Evolutionary conservation across 2,329 filamentous ascomycete genomes (phyloP).

Genomic region (Sclerotinia trifoliorum): DNA sequence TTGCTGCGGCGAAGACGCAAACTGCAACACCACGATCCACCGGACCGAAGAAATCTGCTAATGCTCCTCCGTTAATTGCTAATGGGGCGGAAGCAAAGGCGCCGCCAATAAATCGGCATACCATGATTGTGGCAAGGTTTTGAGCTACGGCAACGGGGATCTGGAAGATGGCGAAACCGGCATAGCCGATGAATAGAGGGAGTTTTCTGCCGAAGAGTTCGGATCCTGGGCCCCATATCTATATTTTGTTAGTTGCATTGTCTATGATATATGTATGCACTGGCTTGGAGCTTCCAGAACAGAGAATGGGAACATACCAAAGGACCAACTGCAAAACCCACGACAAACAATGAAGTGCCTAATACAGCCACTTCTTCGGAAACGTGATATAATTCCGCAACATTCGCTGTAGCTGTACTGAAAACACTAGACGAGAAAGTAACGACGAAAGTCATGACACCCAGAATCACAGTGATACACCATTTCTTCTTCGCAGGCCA

Average conservation of each 20-base stretch:
- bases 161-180: slow-evolving; percentile 52
- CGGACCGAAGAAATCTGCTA: slow-evolving; percentile 63
- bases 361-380: slow-evolving; percentile 54
- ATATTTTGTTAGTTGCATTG: not conserved
- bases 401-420: slow-evolving; percentile 31
- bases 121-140: slow-evolving; percentile 53
- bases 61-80: slow-evolving; percentile 53
- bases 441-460: slow-evolving; percentile 40
- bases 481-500: slow-evolving; percentile 35
- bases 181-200: slow-evolving; percentile 50
- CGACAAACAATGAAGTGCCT: slow-evolving; percentile 64
- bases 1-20: slow-evolving; percentile 56
- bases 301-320: slow-evolving; percentile 45
- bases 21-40: slow-evolving; percentile 63
- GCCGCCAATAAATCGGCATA: slow-evolving; percentile 54
- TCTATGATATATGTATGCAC: too few relatives aligned
- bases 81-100: slow-evolving; percentile 52
- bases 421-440: slow-evolving; percentile 39
- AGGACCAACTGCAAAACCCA: slow-evolving; percentile 70
- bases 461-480: slow-evolving; percentile 34
- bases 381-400: slow-evolving; percentile 31
- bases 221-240: slow-evolving; percentile 45
- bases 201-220: slow-evolving; percentile 50
- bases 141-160: slow-evolving; percentile 54
- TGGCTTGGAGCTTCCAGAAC: too few relatives aligned